Percentiles rank a stretch among this genome's conserved stretches.
Evolutionary conservation across 805 yeast species (phyloP).

Genomic region (Wickerhamomyces rabaulensis): DNA sequence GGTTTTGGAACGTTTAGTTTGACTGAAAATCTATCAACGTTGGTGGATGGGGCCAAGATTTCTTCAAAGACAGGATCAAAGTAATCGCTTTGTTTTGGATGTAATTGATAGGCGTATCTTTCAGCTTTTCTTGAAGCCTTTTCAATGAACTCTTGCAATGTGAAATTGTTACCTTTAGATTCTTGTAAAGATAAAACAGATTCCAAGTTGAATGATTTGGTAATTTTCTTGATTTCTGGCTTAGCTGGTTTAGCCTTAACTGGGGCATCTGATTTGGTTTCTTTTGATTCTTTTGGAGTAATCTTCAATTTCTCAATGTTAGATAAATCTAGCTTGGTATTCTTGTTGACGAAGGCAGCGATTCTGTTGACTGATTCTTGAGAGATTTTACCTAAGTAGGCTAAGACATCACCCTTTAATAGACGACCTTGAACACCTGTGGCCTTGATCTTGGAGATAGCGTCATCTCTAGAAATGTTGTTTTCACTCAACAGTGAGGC

Average conservation of each 20-base stretch:
- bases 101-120: slow-evolving; percentile 34
- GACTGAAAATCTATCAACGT: slow-evolving; percentile 39
- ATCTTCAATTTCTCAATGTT: slow-evolving; percentile 42
- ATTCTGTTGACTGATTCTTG: slow-evolving; percentile 47
- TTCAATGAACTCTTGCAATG: slow-evolving; percentile 28
- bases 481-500: slow-evolving; percentile 55
- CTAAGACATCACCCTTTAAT: slow-evolving; percentile 87
- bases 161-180: slow-evolving; percentile 15
- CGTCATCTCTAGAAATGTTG: slow-evolving; percentile 63
- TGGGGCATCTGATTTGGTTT: slow-evolving; percentile 15
- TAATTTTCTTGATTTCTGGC: slow-evolving; percentile 30
- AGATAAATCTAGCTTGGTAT: slow-evolving; percentile 65
- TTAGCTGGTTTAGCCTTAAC: slow-evolving; percentile 19
- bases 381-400: slow-evolving; percentile 70
- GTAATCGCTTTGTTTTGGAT: slow-evolving; percentile 38
- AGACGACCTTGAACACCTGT: slow-evolving; percentile 88
- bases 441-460: slow-evolving; percentile 66
- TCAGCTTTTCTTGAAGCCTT: slow-evolving; percentile 44
- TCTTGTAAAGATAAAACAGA: slow-evolving; percentile 24
- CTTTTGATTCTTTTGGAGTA: slow-evolving; percentile 21
- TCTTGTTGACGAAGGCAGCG: slow-evolving; percentile 48
- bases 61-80: slow-evolving; percentile 60
- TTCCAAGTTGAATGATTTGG: slow-evolving; percentile 26
- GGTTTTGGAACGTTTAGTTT: slow-evolving; percentile 26
- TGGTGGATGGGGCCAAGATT: slow-evolving; percentile 41